phyloP scores from a whole-genome alignment of 2,329 filamentous ascomycete species.

The Aspergillus bombycis region DNA sequence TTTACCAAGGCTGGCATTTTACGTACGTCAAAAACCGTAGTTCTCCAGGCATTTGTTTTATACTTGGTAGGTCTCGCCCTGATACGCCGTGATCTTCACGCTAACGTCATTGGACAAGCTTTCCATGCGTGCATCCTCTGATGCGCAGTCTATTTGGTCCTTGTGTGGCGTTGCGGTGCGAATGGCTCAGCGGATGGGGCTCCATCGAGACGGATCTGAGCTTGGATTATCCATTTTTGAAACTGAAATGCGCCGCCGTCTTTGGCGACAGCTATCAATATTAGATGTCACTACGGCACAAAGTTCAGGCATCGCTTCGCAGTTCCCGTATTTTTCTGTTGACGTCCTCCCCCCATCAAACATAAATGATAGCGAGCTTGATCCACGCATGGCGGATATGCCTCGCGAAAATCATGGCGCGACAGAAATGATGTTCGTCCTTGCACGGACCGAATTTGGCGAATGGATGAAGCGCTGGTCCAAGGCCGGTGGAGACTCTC shows the following conservation, averaged over 20 bases:
- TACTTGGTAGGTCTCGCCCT: constrained; percentile 42
- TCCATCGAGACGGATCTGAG: constrained; percentile 52
- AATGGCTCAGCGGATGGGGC: constrained; percentile 52
- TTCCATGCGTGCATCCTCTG: constrained; percentile 43
- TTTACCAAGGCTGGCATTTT: constrained; percentile 33
- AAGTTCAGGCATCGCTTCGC: constrained; percentile 4
- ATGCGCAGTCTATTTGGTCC: constrained; percentile 56
- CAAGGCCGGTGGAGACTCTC: constrained; percentile 13
- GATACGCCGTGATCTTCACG: neutral
- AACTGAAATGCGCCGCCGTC: constrained; percentile 41
- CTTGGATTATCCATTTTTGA: constrained; percentile 53
- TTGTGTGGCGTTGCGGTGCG: constrained; percentile 51
- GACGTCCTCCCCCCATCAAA: constrained; percentile 46
- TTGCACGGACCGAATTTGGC: constrained; percentile 38
- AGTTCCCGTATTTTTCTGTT: constrained; percentile 7
- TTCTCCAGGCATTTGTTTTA: constrained; percentile 52
- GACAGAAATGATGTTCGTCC: constrained; percentile 51
- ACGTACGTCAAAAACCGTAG: constrained; percentile 47
- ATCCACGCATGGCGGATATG: constrained; percentile 47
- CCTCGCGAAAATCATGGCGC: constrained; percentile 46
- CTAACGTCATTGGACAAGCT: constrained; percentile 11
- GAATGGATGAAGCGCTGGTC: constrained; percentile 30
- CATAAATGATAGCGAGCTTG: constrained; percentile 44
- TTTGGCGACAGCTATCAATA: constrained; percentile 34
- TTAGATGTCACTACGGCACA: constrained; percentile 24